These are phyloP conservation scores for Paulownia fortunei DNA, from an alignment of 257 asterid species.

Conservation along the genomic window DNA sequence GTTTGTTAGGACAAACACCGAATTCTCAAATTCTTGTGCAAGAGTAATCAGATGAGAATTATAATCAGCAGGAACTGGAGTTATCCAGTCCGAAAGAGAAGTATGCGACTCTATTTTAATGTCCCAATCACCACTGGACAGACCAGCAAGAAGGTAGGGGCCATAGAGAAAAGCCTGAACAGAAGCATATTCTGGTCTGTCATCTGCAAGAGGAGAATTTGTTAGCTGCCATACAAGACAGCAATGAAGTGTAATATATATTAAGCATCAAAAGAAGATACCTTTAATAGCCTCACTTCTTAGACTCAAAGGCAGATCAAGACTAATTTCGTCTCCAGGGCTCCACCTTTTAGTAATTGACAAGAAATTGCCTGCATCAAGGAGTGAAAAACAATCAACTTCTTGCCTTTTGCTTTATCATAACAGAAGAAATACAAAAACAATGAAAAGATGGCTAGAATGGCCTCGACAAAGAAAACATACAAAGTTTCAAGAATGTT, in stretches of 20 bases:
- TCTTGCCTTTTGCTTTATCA: neutral
- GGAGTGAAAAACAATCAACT: conserved; percentile 20
- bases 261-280: conserved; percentile 25
- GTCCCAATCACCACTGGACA: conserved; percentile 76
- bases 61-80: conserved; percentile 62
- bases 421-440: neutral
- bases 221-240: conserved; percentile 15
- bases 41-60: conserved; percentile 65
- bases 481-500: neutral
- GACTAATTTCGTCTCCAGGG: conserved; percentile 60
- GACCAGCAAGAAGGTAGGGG: conserved; percentile 86
- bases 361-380: conserved; percentile 69
- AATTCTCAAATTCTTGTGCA: conserved; percentile 50
- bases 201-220: conserved; percentile 57
- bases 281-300: conserved; percentile 84
- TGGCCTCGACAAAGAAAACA: too few relatives aligned
- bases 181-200: conserved; percentile 72
- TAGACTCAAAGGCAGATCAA: conserved; percentile 58
- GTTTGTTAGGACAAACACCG: conserved; percentile 48
- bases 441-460: neutral
- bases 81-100: conserved; percentile 49
- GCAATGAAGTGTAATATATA: neutral
- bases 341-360: conserved; percentile 61
- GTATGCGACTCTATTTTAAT: conserved; percentile 39
- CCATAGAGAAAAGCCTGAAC: conserved; percentile 82